A percentile compares a stretch with the other conserved stretches of the same genome.
Conservation (phyloP, 306 rosid genomes). For the Acacia melanoxylon region DNA sequence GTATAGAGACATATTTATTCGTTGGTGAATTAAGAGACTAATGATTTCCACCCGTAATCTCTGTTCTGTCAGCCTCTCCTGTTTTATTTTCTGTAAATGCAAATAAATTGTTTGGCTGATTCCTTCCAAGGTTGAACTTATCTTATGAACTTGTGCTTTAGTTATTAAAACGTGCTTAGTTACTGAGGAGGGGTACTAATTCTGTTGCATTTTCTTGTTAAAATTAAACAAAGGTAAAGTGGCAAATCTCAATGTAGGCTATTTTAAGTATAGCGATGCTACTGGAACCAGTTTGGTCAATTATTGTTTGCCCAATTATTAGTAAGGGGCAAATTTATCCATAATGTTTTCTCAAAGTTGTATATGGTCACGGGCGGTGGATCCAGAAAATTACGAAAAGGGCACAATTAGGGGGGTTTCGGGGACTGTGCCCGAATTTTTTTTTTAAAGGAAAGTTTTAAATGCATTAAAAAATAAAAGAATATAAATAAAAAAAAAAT, state of each 20-base stretch:
- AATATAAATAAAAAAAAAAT: too few species aligned
- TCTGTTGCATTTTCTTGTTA: neutral
- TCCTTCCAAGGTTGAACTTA: neutral
- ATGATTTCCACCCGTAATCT: neutral
- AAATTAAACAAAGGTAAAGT: neutral
- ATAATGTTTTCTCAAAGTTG: too few species aligned
- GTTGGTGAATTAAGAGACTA: slow-evolving; percentile 2
- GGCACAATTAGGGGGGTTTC: too few species aligned
- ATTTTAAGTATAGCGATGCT: too few species aligned
- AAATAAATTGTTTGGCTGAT: neutral
- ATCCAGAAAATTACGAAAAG: too few species aligned
- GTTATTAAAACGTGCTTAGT: neutral
- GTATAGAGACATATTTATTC: slow-evolving; percentile 3
- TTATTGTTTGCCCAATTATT: too few species aligned
- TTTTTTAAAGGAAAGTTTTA: too few species aligned
- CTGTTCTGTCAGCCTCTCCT: slow-evolving; percentile 2
- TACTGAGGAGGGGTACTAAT: neutral
- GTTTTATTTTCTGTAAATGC: slow-evolving; percentile 4
- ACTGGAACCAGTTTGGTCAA: too few species aligned
- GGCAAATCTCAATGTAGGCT: neutral
- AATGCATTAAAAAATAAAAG: too few species aligned
- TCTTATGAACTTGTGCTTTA: neutral
- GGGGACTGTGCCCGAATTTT: too few species aligned
- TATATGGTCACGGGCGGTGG: too few species aligned
- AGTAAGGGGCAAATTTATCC: too few species aligned